Percentiles rank a stretch among this genome's conserved stretches.
phyloP scores from a whole-genome alignment of 148 eudicot genomes.

The Drosera capensis region DNA sequence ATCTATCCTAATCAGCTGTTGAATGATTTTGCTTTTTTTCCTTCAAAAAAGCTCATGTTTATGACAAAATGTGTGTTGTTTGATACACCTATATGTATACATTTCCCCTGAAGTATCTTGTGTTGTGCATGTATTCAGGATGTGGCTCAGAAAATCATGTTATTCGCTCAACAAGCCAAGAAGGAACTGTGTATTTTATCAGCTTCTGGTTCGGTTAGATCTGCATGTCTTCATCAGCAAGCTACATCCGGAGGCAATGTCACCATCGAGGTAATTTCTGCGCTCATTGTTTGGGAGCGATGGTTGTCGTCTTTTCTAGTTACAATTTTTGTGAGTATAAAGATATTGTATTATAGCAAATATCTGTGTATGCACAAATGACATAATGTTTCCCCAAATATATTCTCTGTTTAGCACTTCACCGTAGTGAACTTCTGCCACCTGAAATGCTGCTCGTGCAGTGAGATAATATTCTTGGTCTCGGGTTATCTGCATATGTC shows the following conservation, averaged over 20 bases:
- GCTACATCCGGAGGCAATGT: slow-evolving; percentile 71
- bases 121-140: slow-evolving; percentile 28
- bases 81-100: no score
- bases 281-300: not conserved
- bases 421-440: no score
- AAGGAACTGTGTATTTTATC: slow-evolving; percentile 66
- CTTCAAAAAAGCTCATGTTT: no score
- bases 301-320: not conserved
- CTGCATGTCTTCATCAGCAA: slow-evolving; percentile 66
- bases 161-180: slow-evolving; percentile 63
- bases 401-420: no score
- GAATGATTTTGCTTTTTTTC: no score
- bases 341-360: no score
- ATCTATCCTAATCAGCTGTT: no score
- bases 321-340: no score
- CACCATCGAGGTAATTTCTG: slow-evolving; percentile 48
- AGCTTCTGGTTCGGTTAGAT: slow-evolving; percentile 68
- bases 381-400: no score
- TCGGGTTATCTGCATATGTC: not conserved
- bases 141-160: slow-evolving; percentile 60
- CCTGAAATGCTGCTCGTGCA: not conserved
- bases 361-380: no score
- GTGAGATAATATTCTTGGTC: no score
- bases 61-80: no score
- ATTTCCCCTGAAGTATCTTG: not conserved